A percentile compares a stretch with the other conserved stretches of the same genome.
These are phyloP conservation scores for Capronia americana DNA, from an alignment of 2,329 filamentous ascomycete genomes.

Conservation along the genomic window DNA sequence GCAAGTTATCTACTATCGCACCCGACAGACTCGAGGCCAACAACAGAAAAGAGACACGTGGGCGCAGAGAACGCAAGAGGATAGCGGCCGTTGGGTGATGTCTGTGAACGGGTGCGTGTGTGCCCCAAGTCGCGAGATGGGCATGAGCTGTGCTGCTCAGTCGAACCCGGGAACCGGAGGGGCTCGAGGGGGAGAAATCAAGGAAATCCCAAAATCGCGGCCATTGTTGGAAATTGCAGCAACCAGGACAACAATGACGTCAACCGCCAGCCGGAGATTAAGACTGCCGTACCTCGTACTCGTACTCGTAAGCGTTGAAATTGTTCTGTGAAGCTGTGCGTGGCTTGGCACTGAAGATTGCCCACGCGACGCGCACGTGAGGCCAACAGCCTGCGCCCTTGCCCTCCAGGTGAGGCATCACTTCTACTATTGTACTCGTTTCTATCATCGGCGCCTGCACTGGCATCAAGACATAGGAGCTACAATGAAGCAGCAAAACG, in stretches of 20 bases:
- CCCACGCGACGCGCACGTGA: background rate
- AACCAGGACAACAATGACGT: slow-evolving; percentile 6
- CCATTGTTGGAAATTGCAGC: no score
- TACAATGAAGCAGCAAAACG: background rate
- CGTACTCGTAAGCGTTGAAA: no score
- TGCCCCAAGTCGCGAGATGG: background rate
- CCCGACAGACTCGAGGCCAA: background rate
- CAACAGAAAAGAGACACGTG: background rate
- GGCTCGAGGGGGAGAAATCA: slow-evolving; percentile 4
- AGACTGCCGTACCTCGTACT: no score
- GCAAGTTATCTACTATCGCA: background rate
- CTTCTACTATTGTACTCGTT: background rate
- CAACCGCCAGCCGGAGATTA: slow-evolving; percentile 3
- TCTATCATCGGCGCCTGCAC: background rate
- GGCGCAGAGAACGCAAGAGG: background rate
- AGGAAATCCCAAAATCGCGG: background rate
- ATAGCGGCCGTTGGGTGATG: background rate
- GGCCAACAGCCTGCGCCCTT: background rate
- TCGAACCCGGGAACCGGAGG: background rate
- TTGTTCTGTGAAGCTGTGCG: background rate
- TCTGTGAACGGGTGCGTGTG: background rate
- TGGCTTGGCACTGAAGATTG: no score
- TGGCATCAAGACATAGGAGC: background rate
- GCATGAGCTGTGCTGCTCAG: background rate
- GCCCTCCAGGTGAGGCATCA: no score